Evolutionary conservation across 208 protist genomes (phyloP).

Genomic region (Leishmania arabica): DNA sequence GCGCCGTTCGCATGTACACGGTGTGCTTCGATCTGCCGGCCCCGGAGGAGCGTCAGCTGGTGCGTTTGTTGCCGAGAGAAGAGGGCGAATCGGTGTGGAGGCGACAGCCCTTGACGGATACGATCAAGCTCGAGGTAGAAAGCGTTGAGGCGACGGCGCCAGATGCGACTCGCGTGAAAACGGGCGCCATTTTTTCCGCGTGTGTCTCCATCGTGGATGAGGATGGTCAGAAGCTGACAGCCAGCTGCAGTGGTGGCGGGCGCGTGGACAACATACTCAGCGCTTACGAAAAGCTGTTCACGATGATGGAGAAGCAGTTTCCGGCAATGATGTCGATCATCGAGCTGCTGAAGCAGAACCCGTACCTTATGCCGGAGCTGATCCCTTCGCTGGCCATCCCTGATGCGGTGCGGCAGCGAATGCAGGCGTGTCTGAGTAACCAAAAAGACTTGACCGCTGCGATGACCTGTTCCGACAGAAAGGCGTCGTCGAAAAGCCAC

Average conservation of each 20-base stretch:
- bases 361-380: conserved; percentile 13
- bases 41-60: conserved; percentile 36
- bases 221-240: conserved; percentile 8
- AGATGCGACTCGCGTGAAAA: conserved; percentile 7
- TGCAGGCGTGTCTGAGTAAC: conserved; percentile 26
- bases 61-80: conserved; percentile 26
- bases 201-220: conserved; percentile 26
- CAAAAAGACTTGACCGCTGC: conserved; percentile 9
- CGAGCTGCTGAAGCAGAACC: background rate
- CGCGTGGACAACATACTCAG: conserved; percentile 6
- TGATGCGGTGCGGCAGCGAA: conserved; percentile 10
- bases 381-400: conserved; percentile 20
- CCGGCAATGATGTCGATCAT: conserved; percentile 5
- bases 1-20: conserved; percentile 63
- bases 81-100: background rate
- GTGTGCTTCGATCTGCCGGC: conserved; percentile 58
- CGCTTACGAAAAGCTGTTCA: conserved; percentile 30
- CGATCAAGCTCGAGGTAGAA: background rate
- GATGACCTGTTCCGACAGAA: background rate
- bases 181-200: conserved; percentile 19
- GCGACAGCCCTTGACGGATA: background rate
- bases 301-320: background rate
- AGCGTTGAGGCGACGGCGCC: background rate
- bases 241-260: conserved; percentile 4
- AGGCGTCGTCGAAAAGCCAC: background rate